These are phyloP conservation scores for Rutstroemia sp. DNA, from an alignment of 2,329 filamentous ascomycete species.

Conservation along the genomic window DNA sequence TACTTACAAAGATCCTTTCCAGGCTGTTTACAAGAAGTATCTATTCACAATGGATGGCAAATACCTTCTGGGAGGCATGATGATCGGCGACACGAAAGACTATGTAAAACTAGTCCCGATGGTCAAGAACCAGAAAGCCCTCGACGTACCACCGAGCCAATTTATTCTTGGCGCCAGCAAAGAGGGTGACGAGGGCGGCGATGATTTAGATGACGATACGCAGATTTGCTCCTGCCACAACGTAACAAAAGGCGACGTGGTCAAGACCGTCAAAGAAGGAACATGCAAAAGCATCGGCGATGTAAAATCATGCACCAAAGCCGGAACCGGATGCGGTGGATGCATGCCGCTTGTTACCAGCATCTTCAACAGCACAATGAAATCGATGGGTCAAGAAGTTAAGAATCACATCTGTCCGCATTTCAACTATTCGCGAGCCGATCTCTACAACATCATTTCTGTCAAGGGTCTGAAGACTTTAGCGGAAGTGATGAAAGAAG, in stretches of 20 bases:
- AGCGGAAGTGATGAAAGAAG: conserved; percentile 68
- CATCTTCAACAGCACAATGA: conserved; percentile 87
- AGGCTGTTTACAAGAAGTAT: conserved; percentile 88
- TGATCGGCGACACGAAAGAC: conserved; percentile 89
- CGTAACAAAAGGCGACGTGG: conserved; percentile 77
- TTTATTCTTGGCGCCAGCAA: conserved; percentile 75
- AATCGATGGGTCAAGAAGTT: conserved; percentile 76
- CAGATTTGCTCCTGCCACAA: conserved; percentile 94
- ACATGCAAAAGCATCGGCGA: conserved; percentile 75
- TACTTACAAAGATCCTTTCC: conserved; percentile 84
- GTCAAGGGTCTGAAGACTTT: conserved; percentile 72
- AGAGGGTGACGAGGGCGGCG: conserved; percentile 64
- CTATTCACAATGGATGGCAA: conserved; percentile 85
- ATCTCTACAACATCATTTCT: conserved; percentile 84
- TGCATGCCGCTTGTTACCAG: conserved; percentile 83
- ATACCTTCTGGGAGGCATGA: conserved; percentile 90
- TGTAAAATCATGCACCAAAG: conserved; percentile 85
- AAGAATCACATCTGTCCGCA: conserved; percentile 81
- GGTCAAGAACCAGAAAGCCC: conserved; percentile 73
- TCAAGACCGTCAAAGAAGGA: conserved; percentile 64
- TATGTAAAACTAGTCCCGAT: conserved; percentile 84
- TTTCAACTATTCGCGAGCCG: conserved; percentile 75
- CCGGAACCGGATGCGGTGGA: conserved; percentile 82
- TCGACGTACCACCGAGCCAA: conserved; percentile 72
- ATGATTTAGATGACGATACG: conserved; percentile 75